Conservation (phyloP, 305 asterid species). For the Fraxinus dipetala region DNA sequence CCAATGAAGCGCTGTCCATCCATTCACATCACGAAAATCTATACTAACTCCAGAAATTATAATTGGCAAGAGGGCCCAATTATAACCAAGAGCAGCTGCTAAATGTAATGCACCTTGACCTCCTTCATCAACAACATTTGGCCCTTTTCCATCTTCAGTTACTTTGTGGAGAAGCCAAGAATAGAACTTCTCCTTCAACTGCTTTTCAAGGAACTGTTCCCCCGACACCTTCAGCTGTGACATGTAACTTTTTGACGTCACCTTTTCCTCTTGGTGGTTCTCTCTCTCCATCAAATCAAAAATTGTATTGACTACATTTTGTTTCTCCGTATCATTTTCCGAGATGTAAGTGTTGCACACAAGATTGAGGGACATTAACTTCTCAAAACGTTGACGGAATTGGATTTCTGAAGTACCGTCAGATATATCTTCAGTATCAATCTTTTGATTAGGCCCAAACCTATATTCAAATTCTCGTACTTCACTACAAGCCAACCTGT, state of each 20-base stretch:
- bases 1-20: constrained; percentile 99
- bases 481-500: constrained; percentile 90
- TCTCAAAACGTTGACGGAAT: constrained; percentile 62
- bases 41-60: constrained; percentile 61
- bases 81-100: constrained; percentile 90
- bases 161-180: constrained; percentile 68
- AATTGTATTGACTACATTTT: constrained; percentile 41
- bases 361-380: constrained; percentile 41
- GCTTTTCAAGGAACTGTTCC: constrained; percentile 50
- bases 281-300: constrained; percentile 59
- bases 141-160: constrained; percentile 59
- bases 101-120: constrained; percentile 94
- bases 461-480: constrained; percentile 82
- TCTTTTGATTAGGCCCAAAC: constrained; percentile 35
- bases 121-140: constrained; percentile 51
- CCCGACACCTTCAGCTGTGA: constrained; percentile 37
- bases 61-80: constrained; percentile 79
- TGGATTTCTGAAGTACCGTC: constrained; percentile 44
- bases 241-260: constrained; percentile 31
- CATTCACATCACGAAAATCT: constrained; percentile 88
- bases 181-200: constrained; percentile 60
- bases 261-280: constrained; percentile 36
- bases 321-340: constrained; percentile 41
- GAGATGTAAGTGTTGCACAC: constrained; percentile 32
- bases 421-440: constrained; percentile 27